A percentile compares a stretch with the other conserved stretches of the same genome.
Evolutionary conservation across 2,329 filamentous ascomycete genomes (phyloP).

Genomic region (Ophiostoma populinum): DNA sequence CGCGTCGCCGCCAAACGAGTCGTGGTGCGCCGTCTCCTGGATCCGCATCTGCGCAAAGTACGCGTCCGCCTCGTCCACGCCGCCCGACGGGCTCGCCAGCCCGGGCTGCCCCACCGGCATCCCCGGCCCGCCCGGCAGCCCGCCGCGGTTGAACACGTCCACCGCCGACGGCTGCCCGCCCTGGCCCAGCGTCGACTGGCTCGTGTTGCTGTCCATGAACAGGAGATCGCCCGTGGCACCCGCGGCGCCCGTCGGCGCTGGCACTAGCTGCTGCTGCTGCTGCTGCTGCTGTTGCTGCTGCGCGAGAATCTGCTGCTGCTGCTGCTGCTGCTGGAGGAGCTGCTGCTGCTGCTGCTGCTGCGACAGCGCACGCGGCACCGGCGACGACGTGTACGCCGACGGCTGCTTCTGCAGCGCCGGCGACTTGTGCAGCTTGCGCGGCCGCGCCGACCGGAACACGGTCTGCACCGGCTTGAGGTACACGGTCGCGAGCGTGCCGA

Average conservation of each 20-base stretch:
- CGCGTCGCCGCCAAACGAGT: slow-evolving; percentile 42
- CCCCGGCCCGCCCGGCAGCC: background rate
- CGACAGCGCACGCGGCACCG: slow-evolving; percentile 14
- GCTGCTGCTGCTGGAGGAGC: slow-evolving; percentile 5
- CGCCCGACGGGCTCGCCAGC: slow-evolving; percentile 49
- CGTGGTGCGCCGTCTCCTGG: slow-evolving; percentile 29
- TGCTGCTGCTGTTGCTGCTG: slow-evolving; percentile 6
- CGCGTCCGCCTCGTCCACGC: slow-evolving; percentile 69
- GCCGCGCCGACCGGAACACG: slow-evolving; percentile 79
- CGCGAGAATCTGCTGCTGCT: slow-evolving; percentile 4
- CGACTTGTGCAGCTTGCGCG: slow-evolving; percentile 61
- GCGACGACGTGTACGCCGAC: slow-evolving; percentile 1
- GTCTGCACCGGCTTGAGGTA: slow-evolving; percentile 97
- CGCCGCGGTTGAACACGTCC: slow-evolving; percentile 23
- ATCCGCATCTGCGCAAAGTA: slow-evolving; percentile 73
- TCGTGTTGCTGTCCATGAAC: slow-evolving; percentile 37
- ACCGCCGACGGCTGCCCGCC: slow-evolving; percentile 34
- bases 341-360: slow-evolving; percentile 8
- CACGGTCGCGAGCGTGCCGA: slow-evolving; percentile 89
- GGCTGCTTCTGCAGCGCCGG: slow-evolving; percentile 53
- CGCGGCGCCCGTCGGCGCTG: background rate
- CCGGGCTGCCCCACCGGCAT: slow-evolving; percentile 10
- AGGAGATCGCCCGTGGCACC: slow-evolving; percentile 11
- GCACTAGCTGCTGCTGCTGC: background rate
- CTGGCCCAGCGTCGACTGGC: slow-evolving; percentile 39